Base-by-base conservation (phyloP, 2,329 filamentous ascomycete species). In the Fusarium nurragi region DNA sequence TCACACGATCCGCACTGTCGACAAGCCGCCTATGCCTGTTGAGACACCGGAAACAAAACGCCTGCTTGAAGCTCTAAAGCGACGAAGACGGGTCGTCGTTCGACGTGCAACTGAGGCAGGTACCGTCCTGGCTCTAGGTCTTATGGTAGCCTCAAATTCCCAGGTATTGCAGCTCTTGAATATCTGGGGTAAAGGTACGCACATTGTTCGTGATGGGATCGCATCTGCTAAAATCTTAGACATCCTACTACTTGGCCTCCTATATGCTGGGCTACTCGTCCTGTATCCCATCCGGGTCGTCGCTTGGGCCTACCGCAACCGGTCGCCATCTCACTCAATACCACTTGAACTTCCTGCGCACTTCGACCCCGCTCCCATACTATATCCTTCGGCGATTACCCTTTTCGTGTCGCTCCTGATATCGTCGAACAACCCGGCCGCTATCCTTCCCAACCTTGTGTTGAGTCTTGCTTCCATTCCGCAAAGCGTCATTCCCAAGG, bases 281-380 rank as follows among this genome's bases (percentile, higher is more conserved):
- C 70, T 85, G 13, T 91, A 92, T 68, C 89, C 89, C 4, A 52
- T 90, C 36, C 81, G 88, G 54, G 76, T 90, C n/a, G 71, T 82
- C 7, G 65, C 77, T 18, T 85, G 85, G 81, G 77, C 80, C 2
- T 80, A 82, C 54, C 74, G 73, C 19, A 76, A 77, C 22, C 74
- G 77, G 18, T 74, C 65, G 6, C 76, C 81, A 4, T 76, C 76
- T n/a, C 76, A 64, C 25, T 69, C 64, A 56, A 67, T 81, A 26
- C 78, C 81, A 2, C 70, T 89, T 32, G 74, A 74, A 26, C 80
- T 97, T 34, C 93, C 93, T 1, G 80, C 87, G 5, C 84, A 86
- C n/a, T 97, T 97, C 77, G 94, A 98, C 73, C 94, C 93, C 4
- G 94, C 94, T 8, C 92, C 94, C 12, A 83, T 97, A n/a, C 77